These are phyloP conservation scores for Mrakia frigida DNA, from an alignment of 768 basidiomycete genomes.

Conservation along the genomic window DNA sequence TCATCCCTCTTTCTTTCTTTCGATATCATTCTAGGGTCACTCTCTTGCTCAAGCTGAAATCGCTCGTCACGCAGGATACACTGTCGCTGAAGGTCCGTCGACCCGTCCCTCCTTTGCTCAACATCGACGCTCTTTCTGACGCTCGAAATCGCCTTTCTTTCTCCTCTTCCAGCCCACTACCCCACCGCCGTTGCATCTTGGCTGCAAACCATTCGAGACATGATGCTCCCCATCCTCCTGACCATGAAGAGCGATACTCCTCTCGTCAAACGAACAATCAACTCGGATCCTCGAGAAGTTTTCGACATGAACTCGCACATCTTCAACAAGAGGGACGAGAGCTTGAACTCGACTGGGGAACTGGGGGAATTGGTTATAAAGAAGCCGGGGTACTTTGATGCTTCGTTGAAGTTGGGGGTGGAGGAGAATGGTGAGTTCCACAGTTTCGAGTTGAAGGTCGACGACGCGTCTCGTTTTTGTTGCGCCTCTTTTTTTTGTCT, in stretches of 20 bases:
- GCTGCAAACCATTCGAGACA: slow-evolving; percentile 10
- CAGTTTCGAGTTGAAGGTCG: not conserved
- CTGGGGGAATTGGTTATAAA: not conserved
- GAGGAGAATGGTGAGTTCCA: slow-evolving; percentile 1
- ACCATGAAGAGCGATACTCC: not conserved
- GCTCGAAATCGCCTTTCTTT: not conserved
- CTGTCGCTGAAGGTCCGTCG: slow-evolving; percentile 3
- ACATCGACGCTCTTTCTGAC: not conserved
- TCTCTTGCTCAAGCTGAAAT: slow-evolving; percentile 10
- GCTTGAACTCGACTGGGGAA: not conserved
- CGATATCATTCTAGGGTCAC: not conserved
- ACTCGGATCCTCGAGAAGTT: not conserved
- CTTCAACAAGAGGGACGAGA: not conserved
- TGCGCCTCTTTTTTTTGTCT: not conserved
- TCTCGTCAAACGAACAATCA: slow-evolving; percentile 7
- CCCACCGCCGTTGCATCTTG: not conserved
- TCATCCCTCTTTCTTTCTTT: not conserved
- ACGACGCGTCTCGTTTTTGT: not conserved
- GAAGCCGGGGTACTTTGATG: slow-evolving; percentile 1
- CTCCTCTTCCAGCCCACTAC: slow-evolving; percentile 3
- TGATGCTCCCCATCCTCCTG: slow-evolving; percentile 12
- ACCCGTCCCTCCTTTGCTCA: not conserved
- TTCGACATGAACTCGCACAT: slow-evolving; percentile 1
- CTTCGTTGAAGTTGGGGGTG: not conserved
- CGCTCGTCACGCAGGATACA: slow-evolving; percentile 3